These are phyloP conservation scores for Botrytis cinerea DNA, from an alignment of 2,329 filamentous ascomycete species.

Conservation along the genomic window DNA sequence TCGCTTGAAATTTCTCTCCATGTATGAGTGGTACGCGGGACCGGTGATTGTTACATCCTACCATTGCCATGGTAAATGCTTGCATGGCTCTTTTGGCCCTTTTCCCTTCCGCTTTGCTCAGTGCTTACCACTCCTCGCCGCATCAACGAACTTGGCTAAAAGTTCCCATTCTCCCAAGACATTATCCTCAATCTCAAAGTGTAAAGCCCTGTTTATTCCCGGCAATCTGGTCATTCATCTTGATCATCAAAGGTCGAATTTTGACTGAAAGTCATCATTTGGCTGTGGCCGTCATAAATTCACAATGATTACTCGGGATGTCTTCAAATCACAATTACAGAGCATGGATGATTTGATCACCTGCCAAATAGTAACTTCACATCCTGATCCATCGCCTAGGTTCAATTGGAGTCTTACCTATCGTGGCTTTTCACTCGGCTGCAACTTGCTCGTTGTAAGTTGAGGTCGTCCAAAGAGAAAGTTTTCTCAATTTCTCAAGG, in stretches of 20 bases:
- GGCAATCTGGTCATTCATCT: slow-evolving; percentile 13
- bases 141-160: neutral
- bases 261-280: slow-evolving; percentile 11
- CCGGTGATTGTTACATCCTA: slow-evolving; percentile 17
- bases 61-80: slow-evolving; percentile 24
- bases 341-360: slow-evolving; percentile 25
- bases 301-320: neutral
- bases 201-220: slow-evolving; percentile 4
- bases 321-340: slow-evolving; percentile 19
- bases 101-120: neutral
- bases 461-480: slow-evolving; percentile 20
- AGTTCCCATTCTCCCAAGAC: neutral
- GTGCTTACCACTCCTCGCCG: neutral
- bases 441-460: slow-evolving; percentile 9
- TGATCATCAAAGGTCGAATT: neutral
- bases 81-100: slow-evolving; percentile 1
- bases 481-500: slow-evolving; percentile 5
- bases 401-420: slow-evolving; percentile 26
- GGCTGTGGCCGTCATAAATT: slow-evolving; percentile 6
- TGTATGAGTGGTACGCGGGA: slow-evolving; percentile 16
- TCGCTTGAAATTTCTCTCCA: slow-evolving; percentile 1
- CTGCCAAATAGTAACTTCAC: slow-evolving; percentile 18
- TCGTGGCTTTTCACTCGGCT: slow-evolving; percentile 24
- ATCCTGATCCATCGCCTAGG: slow-evolving; percentile 19
- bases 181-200: neutral